These are phyloP conservation scores for Penicillium fuscoglaucum DNA, from an alignment of 2,329 filamentous ascomycete species.

Conservation along the genomic window DNA sequence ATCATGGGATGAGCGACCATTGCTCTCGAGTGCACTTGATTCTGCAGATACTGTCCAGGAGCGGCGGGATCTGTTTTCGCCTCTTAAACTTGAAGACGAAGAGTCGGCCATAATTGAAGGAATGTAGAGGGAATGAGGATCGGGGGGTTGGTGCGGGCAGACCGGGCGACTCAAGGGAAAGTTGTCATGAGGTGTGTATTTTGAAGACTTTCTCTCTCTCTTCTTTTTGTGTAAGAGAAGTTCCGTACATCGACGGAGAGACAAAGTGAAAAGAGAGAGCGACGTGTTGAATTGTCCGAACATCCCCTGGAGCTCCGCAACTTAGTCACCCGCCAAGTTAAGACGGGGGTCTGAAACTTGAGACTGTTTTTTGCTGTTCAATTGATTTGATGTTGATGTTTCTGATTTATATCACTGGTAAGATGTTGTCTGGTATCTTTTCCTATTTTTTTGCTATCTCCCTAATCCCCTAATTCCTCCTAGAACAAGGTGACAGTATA, in stretches of 20 bases:
- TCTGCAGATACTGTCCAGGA: slow-evolving; percentile 40
- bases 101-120: slow-evolving; percentile 37
- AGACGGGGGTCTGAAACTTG: neutral
- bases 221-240: neutral
- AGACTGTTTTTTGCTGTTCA: neutral
- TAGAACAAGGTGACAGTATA: neutral
- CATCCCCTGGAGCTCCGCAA: slow-evolving; percentile 10
- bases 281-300: neutral
- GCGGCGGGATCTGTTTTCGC: slow-evolving; percentile 38
- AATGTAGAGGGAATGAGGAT: neutral
- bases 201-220: neutral
- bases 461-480: neutral
- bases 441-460: neutral
- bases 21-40: slow-evolving; percentile 35
- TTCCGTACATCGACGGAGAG: neutral
- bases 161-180: neutral
- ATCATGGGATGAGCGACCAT: slow-evolving; percentile 41
- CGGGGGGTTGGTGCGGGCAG: slow-evolving; percentile 1
- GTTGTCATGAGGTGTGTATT: slow-evolving; percentile 1
- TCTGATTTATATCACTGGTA: neutral
- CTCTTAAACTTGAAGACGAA: slow-evolving; percentile 38
- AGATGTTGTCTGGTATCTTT: neutral
- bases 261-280: neutral
- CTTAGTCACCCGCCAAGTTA: slow-evolving; percentile 12
- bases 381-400: neutral